These are phyloP conservation scores for Umbelopsis sp. DNA, from an alignment of 371 early-diverging fungal species.

Conservation along the genomic window DNA sequence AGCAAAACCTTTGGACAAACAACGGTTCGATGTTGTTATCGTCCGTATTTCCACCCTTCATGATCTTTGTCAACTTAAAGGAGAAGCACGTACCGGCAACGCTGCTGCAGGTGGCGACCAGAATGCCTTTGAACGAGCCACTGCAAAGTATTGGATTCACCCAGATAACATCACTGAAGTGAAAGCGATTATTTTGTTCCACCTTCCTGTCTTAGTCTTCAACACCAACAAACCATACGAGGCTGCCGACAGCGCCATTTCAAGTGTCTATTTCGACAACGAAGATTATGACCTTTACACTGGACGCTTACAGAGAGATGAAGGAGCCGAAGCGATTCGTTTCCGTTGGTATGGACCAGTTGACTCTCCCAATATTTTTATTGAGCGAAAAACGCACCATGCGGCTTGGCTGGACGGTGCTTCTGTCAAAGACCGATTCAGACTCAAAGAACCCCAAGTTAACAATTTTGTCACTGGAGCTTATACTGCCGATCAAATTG, in stretches of 20 bases:
- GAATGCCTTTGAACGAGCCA: slow-evolving; percentile 40
- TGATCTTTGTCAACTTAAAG: slow-evolving; percentile 30
- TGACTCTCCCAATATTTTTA: slow-evolving; percentile 71
- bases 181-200: slow-evolving; percentile 86
- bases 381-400: slow-evolving; percentile 99
- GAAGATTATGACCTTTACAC: slow-evolving; percentile 39
- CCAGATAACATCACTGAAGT: slow-evolving; percentile 96
- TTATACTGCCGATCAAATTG: slow-evolving; percentile 85
- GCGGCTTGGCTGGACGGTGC: slow-evolving; percentile 97
- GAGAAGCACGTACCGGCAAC: slow-evolving; percentile 25
- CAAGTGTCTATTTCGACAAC: slow-evolving; percentile 39
- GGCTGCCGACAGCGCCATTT: slow-evolving; percentile 34
- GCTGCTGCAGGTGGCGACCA: slow-evolving; percentile 35
- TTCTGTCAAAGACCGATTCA: slow-evolving; percentile 71
- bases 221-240: slow-evolving; percentile 38
- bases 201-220: slow-evolving; percentile 95
- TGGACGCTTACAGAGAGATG: slow-evolving; percentile 87
- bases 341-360: slow-evolving; percentile 91
- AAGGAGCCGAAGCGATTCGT: slow-evolving; percentile 89
- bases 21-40: slow-evolving; percentile 32
- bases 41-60: slow-evolving; percentile 34
- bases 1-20: slow-evolving; percentile 33
- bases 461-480: slow-evolving; percentile 67
- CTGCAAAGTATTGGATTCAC: slow-evolving; percentile 91
- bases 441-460: slow-evolving; percentile 51